Percentiles rank a stretch among this genome's conserved stretches.
These are phyloP conservation scores for Leccinum cinnamomeum DNA, from an alignment of 1,284 basidiomycete species.

Conservation along the genomic window DNA sequence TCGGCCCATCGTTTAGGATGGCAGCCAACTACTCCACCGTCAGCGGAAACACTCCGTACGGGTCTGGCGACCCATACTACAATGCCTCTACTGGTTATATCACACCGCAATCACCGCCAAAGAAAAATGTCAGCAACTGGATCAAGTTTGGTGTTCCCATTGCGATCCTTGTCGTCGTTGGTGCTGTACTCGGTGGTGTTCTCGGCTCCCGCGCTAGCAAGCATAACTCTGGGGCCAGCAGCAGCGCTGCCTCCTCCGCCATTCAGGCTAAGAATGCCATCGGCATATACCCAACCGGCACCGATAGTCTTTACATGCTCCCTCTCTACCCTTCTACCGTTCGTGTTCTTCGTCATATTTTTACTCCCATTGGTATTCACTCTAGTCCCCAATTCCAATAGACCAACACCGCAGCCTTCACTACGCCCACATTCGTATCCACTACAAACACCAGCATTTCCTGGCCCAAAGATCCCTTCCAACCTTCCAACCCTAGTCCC, in stretches of 20 bases:
- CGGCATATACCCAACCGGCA: conserved; percentile 72
- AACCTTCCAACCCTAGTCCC: conserved; percentile 58
- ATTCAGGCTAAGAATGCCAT: conserved; percentile 61
- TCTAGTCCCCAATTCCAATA: conserved; percentile 32
- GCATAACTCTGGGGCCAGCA: conserved; percentile 36
- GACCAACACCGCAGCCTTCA: conserved; percentile 81
- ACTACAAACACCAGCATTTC: conserved; percentile 48
- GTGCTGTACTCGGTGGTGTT: conserved; percentile 67
- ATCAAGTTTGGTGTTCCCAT: conserved; percentile 58
- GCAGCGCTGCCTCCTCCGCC: conserved; percentile 47
- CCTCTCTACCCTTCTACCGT: conserved; percentile 89
- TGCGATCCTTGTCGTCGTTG: conserved; percentile 55
- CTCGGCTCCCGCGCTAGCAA: conserved; percentile 56
- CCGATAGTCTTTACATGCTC: conserved; percentile 70
- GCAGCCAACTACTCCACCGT: conserved; percentile 50
- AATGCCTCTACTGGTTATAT: conserved; percentile 66
- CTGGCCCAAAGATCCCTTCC: conserved; percentile 79
- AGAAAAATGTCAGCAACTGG: conserved; percentile 49
- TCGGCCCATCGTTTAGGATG: conserved; percentile 23
- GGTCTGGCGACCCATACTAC: conserved; percentile 64
- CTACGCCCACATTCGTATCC: conserved; percentile 68
- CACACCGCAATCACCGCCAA: conserved; percentile 41
- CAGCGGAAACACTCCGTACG: conserved; percentile 43
- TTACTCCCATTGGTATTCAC: not conserved
- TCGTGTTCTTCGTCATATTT: conserved; percentile 37